Base-by-base conservation (phyloP, 805 yeast genomes). In the Wickerhamia fluorescens region DNA sequence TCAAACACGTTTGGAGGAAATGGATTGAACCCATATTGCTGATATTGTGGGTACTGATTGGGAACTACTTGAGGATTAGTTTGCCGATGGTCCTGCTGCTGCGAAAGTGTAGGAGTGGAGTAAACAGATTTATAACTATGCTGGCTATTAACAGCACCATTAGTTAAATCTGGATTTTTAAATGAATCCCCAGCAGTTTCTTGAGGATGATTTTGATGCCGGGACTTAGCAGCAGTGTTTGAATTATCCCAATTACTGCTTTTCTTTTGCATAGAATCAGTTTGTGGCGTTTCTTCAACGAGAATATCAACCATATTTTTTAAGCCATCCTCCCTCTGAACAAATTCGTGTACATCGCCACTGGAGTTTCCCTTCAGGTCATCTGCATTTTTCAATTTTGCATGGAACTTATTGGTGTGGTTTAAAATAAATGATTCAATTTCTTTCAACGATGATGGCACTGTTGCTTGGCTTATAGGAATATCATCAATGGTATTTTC, bases 401-500 rank as follows among this genome's bases (percentile, higher is more conserved):
- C 25, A 20, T 23, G 29, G 18, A 57, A 35, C 22, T 49, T 42
- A 12, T 49, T 48, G 3, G 64, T 50, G 31, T 62, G 68, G 20
- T 42, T 52, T 6, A 49, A 35, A 17, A 62, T 62, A 27, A 51
- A 45, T 20, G 49, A 49, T 38, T 59, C 61, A 24, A 62, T 61
- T 20, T 60, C 67, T 20, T 52, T 58, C n/a, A 59, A 41, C 1
- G 64, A 48, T 6, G 41, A 31, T 4, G 58, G 56, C 3, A 43
- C 40, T 12, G 29, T 28, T 8, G 27, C 33, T 14, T 31, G 28
- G 9, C 16, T 25, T 6, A 17, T 9, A 14, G 13, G 24, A 16
- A 25, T 11, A 8, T 35, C 27, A 10, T 32, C 28, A 9, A 21
- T 11, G 14, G 29, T 27, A 12, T 24, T 23, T 12, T 24, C 23